Evolutionary conservation across 805 yeast genomes (phyloP).

Genomic region (Hanseniaspora meyeri): DNA sequence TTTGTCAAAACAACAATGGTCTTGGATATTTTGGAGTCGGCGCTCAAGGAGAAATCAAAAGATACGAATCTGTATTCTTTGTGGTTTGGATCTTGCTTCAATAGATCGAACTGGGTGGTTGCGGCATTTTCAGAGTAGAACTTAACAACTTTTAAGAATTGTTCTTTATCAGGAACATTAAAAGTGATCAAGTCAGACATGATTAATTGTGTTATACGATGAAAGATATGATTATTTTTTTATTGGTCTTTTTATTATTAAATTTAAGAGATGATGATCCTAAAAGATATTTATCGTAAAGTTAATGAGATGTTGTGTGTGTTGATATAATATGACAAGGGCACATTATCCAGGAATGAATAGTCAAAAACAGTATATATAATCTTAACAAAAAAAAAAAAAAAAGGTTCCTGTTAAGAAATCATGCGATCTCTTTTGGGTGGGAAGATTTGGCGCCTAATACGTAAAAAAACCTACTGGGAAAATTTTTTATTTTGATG

Average conservation of each 20-base stretch:
- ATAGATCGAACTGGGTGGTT: conserved; percentile 3
- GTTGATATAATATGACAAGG: too few species aligned
- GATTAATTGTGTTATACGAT: too few species aligned
- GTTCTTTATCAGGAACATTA: conserved; percentile 6
- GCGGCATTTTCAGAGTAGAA: not conserved
- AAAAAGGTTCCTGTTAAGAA: not conserved
- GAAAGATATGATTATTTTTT: too few species aligned
- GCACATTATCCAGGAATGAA: too few species aligned
- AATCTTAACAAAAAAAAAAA: too few species aligned
- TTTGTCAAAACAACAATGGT: conserved; percentile 5
- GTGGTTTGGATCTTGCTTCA: conserved; percentile 7
- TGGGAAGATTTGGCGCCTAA: too few species aligned
- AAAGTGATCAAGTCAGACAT: conserved; percentile 10
- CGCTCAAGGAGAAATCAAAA: conserved; percentile 2
- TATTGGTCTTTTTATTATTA: not conserved
- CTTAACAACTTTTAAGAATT: not conserved
- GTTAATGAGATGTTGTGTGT: too few species aligned
- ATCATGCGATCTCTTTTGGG: not conserved
- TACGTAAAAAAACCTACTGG: not conserved
- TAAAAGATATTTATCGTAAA: too few species aligned
- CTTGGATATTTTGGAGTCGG: not conserved
- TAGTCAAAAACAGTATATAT: too few species aligned
- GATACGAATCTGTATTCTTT: conserved; percentile 12
- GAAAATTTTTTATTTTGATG: not conserved
- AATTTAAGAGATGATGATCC: too few species aligned